Evolutionary conservation across 2,329 filamentous ascomycete species (phyloP).

Genomic region (Pestalotiopsis sp.): DNA sequence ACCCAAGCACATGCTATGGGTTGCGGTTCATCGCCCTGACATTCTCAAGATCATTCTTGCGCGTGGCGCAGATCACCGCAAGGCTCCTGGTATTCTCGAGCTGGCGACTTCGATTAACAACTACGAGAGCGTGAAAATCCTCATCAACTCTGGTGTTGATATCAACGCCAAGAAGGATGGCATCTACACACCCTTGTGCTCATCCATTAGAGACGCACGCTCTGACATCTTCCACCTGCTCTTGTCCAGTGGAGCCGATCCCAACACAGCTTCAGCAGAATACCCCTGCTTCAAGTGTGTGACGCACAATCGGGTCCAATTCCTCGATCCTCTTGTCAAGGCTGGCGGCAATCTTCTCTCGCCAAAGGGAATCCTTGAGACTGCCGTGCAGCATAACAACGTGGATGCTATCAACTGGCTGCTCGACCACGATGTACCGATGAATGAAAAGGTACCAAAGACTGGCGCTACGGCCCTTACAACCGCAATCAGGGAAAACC

Average conservation of each 20-base stretch:
- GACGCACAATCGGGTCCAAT: constrained; percentile 65
- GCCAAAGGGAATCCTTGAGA: constrained; percentile 69
- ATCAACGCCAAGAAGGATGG: constrained; percentile 67
- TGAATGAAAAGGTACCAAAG: constrained; percentile 60
- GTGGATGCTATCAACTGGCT: constrained; percentile 63
- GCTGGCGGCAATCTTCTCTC: constrained; percentile 62
- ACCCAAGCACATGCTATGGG: constrained; percentile 71
- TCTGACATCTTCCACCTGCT: constrained; percentile 64
- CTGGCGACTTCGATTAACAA: constrained; percentile 66
- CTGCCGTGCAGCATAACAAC: constrained; percentile 64
- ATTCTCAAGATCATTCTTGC: constrained; percentile 61
- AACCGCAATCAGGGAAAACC: constrained; percentile 65
- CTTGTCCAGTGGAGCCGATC: constrained; percentile 59
- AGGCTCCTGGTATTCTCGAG: constrained; percentile 66
- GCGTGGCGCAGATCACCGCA: constrained; percentile 62
- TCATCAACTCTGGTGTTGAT: constrained; percentile 61
- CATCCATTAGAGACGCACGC: constrained; percentile 68
- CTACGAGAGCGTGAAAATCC: constrained; percentile 60
- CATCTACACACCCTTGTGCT: constrained; percentile 69
- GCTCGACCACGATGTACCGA: constrained; percentile 60
- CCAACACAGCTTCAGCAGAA: constrained; percentile 64
- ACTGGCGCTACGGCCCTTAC: constrained; percentile 63
- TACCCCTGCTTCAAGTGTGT: constrained; percentile 72
- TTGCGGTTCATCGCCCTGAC: constrained; percentile 59
- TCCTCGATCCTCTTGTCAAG: constrained; percentile 60